Base-by-base conservation (phyloP, 257 asterid species). In the Solanum tacnaense region DNA sequence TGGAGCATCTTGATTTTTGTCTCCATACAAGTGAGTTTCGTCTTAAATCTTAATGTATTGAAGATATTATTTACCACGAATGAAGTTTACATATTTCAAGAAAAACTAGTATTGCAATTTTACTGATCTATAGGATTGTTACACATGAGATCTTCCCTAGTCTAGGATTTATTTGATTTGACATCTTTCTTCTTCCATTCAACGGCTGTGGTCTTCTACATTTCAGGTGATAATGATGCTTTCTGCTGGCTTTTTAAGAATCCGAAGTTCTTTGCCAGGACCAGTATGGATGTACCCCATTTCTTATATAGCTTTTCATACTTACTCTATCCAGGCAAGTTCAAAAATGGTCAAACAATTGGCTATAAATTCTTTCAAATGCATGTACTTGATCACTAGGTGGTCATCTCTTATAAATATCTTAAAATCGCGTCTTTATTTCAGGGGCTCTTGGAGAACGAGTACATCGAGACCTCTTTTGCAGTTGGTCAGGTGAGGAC, bases 401-500 rank as follows among this genome's bases (percentile, higher is more conserved):
- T 71, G 29, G 31, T 62, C 35, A 11, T 56, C 25, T 84, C 35
- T 27, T 18, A 49, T 70, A 32, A 4, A 52, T 81, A 31, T 34
- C 65, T 78, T 65, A 13, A 49, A 31, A 49, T 49, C 20, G 36
- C 9, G 2, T 13, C 68, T 71, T 89, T 27, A 87, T 52, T 92
- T 84, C 94, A 97, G 99, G 99, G 99, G 65, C 90, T 97, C 9
- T 86, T 97, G 96, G 99, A 97, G 94, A 97, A 97, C 23, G 99
- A 97, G 94, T 97, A 92, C 87, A 67, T 90, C 0, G 98, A 95
- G 52, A 91, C 95, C 21, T 93, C 98, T 2, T 97, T 91, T 84
- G 97, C 98, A 0, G 98, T 95, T 39, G 99, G 99, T 92, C 94
- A 94, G 88, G 99, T 94, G 27, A 92, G 99, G 90, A 91, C 95